phyloP scores from a whole-genome alignment of 2,329 filamentous ascomycete species.

The Trichoderma polysporum region DNA sequence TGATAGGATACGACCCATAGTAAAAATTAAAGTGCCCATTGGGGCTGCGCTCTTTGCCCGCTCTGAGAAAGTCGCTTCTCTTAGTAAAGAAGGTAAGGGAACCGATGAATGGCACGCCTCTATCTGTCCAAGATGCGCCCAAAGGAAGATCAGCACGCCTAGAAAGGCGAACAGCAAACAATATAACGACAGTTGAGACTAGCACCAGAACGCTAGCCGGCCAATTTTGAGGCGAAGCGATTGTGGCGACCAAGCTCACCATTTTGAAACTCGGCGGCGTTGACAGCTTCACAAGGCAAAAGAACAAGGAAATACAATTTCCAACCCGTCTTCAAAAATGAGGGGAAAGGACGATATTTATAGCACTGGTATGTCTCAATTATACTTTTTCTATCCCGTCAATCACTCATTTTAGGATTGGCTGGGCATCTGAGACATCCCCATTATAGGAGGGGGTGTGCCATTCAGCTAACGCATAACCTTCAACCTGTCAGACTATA shows the following conservation, averaged over 20 bases:
- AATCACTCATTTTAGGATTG: neutral
- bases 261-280: neutral
- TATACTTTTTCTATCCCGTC: neutral
- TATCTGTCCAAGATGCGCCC: conserved; percentile 29
- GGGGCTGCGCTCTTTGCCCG: conserved; percentile 32
- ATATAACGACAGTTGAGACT: neutral
- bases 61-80: conserved; percentile 44
- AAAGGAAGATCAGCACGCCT: conserved; percentile 27
- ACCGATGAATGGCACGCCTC: conserved; percentile 44
- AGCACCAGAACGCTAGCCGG: conserved; percentile 17
- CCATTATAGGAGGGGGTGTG: neutral
- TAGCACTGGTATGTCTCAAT: neutral
- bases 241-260: neutral
- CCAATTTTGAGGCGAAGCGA: conserved; percentile 22
- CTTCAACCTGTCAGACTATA: conserved; percentile 12
- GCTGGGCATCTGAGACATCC: neutral
- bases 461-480: neutral
- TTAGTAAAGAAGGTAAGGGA: conserved; percentile 46
- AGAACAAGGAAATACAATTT: neutral
- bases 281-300: neutral
- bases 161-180: conserved; percentile 11
- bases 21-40: conserved; percentile 51
- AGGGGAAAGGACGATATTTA: neutral
- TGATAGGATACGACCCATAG: conserved; percentile 44
- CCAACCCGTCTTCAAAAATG: neutral